Percentiles rank a stretch among this genome's conserved stretches.
Evolutionary conservation across 768 basidiomycete genomes (phyloP).

Genomic region (Nevesoporus exiguus): DNA sequence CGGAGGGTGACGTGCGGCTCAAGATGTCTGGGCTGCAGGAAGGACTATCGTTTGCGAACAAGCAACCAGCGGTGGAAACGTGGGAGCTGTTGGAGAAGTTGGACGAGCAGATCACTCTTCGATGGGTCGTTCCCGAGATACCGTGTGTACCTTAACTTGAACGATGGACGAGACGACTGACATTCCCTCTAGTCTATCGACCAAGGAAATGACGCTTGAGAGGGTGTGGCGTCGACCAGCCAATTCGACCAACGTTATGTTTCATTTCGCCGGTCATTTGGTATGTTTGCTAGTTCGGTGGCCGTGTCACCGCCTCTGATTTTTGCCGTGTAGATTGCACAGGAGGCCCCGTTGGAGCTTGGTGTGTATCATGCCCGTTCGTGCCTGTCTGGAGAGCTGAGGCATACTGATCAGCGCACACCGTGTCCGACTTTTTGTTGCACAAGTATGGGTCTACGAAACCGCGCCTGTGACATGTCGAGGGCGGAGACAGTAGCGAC

Average conservation of each 20-base stretch:
- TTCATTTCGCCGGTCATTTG: conserved; percentile 28
- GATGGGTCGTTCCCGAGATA: conserved; percentile 28
- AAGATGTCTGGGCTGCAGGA: conserved; percentile 70
- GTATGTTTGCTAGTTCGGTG: conserved; percentile 14
- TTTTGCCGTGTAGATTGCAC: conserved; percentile 19
- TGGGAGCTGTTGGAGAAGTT: conserved; percentile 29
- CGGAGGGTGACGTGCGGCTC: conserved; percentile 44
- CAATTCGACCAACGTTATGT: conserved; percentile 29
- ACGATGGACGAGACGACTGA: background rate
- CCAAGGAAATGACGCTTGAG: conserved; percentile 9
- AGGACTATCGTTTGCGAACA: conserved; percentile 56
- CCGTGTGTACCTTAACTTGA: conserved; percentile 7
- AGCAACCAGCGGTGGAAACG: conserved; percentile 17
- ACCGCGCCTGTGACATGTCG: background rate
- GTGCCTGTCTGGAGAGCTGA: background rate
- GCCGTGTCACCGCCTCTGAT: background rate
- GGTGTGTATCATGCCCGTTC: conserved; percentile 14
- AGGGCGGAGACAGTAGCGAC: background rate
- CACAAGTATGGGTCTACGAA: conserved; percentile 6
- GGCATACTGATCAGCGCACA: conserved; percentile 14
- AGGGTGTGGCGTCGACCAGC: conserved; percentile 31
- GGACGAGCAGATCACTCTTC: conserved; percentile 25
- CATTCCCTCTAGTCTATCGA: conserved; percentile 10
- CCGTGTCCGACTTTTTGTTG: conserved; percentile 27
- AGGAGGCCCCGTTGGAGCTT: conserved; percentile 30